These are phyloP conservation scores for Amanita brunnescens DNA, from an alignment of 768 basidiomycete genomes.

Conservation along the genomic window DNA sequence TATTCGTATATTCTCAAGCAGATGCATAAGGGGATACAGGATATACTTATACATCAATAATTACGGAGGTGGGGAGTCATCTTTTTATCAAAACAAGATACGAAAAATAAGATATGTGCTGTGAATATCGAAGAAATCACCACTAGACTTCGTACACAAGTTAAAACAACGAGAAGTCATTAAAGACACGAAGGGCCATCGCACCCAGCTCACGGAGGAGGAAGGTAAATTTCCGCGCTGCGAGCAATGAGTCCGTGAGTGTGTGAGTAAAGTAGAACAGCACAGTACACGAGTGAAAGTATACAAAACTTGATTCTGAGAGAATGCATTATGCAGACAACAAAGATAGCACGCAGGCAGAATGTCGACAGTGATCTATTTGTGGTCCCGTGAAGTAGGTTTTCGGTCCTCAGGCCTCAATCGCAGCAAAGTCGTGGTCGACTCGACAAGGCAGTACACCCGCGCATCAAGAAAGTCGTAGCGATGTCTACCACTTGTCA, in stretches of 20 bases:
- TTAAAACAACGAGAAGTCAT: neutral
- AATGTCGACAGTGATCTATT: neutral
- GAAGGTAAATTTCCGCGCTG: neutral
- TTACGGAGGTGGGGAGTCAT: too few species aligned
- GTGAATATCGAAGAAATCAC: neutral
- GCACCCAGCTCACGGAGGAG: neutral
- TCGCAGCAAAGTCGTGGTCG: neutral
- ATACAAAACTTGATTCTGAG: neutral
- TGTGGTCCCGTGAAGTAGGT: neutral
- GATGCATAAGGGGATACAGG: neutral
- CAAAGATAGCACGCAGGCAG: neutral
- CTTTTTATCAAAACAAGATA: neutral
- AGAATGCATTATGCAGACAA: slow-evolving; percentile 3
- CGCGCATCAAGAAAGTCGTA: neutral
- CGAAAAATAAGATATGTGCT: neutral
- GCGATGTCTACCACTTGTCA: neutral
- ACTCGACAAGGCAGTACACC: neutral
- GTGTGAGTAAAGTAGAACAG: neutral
- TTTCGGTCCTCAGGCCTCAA: neutral
- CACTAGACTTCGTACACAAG: neutral
- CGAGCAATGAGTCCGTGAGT: neutral
- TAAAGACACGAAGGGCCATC: neutral
- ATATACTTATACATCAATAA: neutral
- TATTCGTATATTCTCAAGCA: neutral
- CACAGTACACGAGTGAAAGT: neutral